Evolutionary conservation across 139 green algal species (phyloP), one percentile per base, ranked within the genome.

Genomic region (Limnomonas spitsbergensis): DNA sequence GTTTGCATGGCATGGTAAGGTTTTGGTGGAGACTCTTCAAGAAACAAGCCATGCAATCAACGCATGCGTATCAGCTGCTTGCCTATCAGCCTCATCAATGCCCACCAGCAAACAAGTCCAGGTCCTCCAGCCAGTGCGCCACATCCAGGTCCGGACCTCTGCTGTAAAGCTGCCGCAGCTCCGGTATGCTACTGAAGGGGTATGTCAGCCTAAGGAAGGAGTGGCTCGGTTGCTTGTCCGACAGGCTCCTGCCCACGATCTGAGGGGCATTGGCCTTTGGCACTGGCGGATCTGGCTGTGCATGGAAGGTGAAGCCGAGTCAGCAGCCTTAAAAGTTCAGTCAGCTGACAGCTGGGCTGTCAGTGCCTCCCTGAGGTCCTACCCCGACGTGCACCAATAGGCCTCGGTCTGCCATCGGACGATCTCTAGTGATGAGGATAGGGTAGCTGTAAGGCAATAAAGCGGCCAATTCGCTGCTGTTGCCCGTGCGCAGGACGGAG

Each of bases 31-130:
- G n/a, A n/a, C n/a, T n/a, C n/a, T n/a, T n/a, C n/a, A n/a, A n/a
- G n/a, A n/a, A n/a, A n/a, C n/a, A n/a, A n/a, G n/a, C n/a, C n/a
- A n/a, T n/a, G n/a, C n/a, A n/a, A n/a, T n/a, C n/a, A n/a, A n/a
- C n/a, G n/a, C n/a, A n/a, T n/a, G n/a, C n/a, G n/a, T n/a, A n/a
- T n/a, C n/a, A n/a, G n/a, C n/a, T n/a, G n/a, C n/a, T n/a, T n/a
- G n/a, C n/a, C n/a, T n/a, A n/a, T n/a, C n/a, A n/a, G n/a, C n/a
- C n/a, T n/a, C n/a, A n/a, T n/a, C n/a, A n/a, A n/a, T n/a, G n/a
- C n/a, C 24, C 36, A 75, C 69, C 69, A 40, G 79, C 80, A 42
- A 84, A 80, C 1, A 66, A 78, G 47, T 84, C 80, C 35, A 84
- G 66, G 74, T 84, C 80, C 68, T 84, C 79, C 26, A 83, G 39